Evolutionary conservation across 768 basidiomycete genomes (phyloP).

Genomic region (Agrocybe praecox): DNA sequence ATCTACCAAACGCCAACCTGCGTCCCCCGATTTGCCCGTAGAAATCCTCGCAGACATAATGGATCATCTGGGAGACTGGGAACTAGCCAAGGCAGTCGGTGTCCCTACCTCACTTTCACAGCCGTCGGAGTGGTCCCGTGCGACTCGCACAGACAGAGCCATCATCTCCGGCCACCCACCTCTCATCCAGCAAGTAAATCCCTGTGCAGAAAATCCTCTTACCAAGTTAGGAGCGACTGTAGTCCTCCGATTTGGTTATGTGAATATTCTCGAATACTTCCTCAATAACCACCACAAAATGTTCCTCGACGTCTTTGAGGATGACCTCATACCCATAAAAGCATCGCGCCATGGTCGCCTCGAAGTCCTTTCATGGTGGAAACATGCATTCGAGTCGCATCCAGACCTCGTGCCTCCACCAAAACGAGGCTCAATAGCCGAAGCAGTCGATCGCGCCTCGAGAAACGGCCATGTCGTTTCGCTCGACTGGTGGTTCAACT

Average conservation of each 20-base stretch:
- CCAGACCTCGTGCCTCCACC: conserved; percentile 62
- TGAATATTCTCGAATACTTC: conserved; percentile 75
- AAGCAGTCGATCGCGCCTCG: conserved; percentile 80
- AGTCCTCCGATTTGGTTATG: conserved; percentile 74
- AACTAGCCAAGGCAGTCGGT: conserved; percentile 76
- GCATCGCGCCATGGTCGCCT: conserved; percentile 78
- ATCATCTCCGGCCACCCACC: conserved; percentile 68
- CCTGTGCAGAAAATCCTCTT: conserved; percentile 54
- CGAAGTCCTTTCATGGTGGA: conserved; percentile 82
- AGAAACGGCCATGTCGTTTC: conserved; percentile 73
- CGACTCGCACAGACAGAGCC: conserved; percentile 68
- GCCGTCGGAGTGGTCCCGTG: conserved; percentile 73
- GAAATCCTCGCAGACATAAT: conserved; percentile 79
- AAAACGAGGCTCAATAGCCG: conserved; percentile 53
- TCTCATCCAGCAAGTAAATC: conserved; percentile 62
- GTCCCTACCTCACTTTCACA: conserved; percentile 68
- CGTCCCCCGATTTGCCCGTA: conserved; percentile 64
- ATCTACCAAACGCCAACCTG: conserved; percentile 30
- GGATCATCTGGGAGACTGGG: conserved; percentile 84
- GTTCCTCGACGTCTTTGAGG: conserved; percentile 66
- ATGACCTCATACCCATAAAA: conserved; percentile 73
- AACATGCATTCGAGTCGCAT: conserved; percentile 60
- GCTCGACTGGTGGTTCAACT: conserved; percentile 81
- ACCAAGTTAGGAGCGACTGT: conserved; percentile 70
- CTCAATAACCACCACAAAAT: conserved; percentile 63